These are phyloP conservation scores for Cystobasidium ongulense DNA, from an alignment of 768 basidiomycete species.

Conservation along the genomic window DNA sequence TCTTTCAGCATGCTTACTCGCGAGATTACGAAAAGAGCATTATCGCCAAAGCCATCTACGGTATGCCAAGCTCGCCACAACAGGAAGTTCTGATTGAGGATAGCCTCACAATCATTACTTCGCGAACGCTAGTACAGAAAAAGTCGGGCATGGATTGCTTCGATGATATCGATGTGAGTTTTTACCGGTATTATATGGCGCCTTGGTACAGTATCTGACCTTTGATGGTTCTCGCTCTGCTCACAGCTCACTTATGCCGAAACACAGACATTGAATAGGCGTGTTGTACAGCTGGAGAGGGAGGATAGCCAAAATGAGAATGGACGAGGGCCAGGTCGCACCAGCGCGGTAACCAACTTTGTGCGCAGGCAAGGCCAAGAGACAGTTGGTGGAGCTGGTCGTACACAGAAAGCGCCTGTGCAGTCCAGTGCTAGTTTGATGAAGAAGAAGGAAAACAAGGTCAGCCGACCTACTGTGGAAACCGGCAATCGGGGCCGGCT, in stretches of 20 bases:
- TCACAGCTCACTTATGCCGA: not conserved
- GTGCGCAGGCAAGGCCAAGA: not conserved
- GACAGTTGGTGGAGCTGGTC: not conserved
- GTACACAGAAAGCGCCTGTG: not conserved
- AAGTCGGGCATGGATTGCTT: slow-evolving; percentile 1
- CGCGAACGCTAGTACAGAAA: not conserved
- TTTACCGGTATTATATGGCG: not conserved
- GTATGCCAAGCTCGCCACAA: not conserved
- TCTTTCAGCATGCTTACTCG: not conserved
- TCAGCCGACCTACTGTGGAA: not conserved
- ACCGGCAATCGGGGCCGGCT: slow-evolving; percentile 1
- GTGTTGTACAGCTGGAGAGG: not conserved
- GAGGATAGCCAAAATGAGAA: slow-evolving; percentile 23
- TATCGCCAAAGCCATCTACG: slow-evolving; percentile 3
- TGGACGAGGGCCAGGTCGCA: slow-evolving; percentile 8
- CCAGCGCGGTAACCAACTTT: slow-evolving; percentile 28
- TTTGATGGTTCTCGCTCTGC: not conserved
- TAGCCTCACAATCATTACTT: not conserved
- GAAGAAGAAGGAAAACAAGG: not conserved
- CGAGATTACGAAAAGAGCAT: not conserved
- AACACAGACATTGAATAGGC: not conserved
- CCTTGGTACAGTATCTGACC: not conserved
- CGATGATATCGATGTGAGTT: slow-evolving; percentile 19
- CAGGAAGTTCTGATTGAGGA: not conserved
- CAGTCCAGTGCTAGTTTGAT: not conserved